Base-by-base conservation (phyloP, 225 moss, liverwort and hornwort species). In the Sphagnum contortum region DNA sequence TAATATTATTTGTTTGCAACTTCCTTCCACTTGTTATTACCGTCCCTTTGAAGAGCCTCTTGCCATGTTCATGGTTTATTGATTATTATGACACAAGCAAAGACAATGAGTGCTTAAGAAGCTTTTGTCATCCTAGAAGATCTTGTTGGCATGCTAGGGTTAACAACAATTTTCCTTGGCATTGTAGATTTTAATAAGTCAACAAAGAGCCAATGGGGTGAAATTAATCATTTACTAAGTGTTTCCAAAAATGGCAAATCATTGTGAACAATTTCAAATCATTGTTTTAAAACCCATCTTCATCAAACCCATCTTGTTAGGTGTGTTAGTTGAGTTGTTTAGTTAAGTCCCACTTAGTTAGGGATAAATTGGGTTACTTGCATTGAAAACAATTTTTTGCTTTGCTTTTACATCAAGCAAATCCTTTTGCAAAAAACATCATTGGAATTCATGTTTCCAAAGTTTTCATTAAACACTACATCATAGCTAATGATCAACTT, bases 391-490 rank as follows among this genome's bases (percentile, higher is more conserved):
- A 29, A 29, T 29, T 0, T 29, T 29, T 29, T n/a, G 9, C 11
- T 11, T 48, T 12, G 8, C n/a, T 44, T 11, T 13, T n/a, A 11
- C 6, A 10, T n/a, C 45, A 7, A 66, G 3, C 50, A 53, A 8
- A 9, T 11, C 13, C 4, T 47, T n/a, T 46, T 56, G 12, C 55
- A 6, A 44, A 62, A 4, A 8, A 49, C 13, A 8, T 5, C 13
- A 8, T 44, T 47, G 8, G 9, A 5, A 2, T 8, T 49, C n/a
- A 12, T 9, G 57, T 12, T 14, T 8, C 9, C n/a, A 12, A 4
- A 4, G 9, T 14, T n/a, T 47, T 62, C 66, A 54, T 66, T 12
- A 46, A 51, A 66, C 6, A 55, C 55, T 5, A 66, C 66, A 56
- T 56, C 12, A 13, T 12, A 13, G 45, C 53, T 56, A 46, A 14